These are phyloP conservation scores for Aspergillus affinis DNA, from an alignment of 495 filamentous ascomycete genomes.

Conservation along the genomic window DNA sequence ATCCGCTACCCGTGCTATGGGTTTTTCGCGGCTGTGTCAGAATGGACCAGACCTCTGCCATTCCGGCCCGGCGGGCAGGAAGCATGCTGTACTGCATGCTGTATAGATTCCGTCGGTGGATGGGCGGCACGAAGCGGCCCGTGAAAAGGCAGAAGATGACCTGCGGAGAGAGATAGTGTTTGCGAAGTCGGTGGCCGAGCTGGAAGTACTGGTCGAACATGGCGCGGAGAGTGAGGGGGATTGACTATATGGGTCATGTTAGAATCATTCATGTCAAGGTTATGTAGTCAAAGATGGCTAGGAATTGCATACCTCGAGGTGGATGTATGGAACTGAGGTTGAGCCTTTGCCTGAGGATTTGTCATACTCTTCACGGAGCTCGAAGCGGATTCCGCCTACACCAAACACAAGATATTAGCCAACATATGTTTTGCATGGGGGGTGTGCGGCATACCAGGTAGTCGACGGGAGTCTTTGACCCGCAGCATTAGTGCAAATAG, in stretches of 20 bases:
- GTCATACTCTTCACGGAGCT: slow-evolving; percentile 63
- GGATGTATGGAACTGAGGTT: slow-evolving; percentile 67
- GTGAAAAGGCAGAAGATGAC: slow-evolving; percentile 87
- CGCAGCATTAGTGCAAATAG: slow-evolving; percentile 96
- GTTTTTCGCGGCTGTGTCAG: slow-evolving; percentile 57
- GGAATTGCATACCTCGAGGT: slow-evolving; percentile 62
- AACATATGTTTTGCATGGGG: neutral
- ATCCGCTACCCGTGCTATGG: slow-evolving; percentile 25
- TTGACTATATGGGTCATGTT: slow-evolving; percentile 54
- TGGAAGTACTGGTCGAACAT: slow-evolving; percentile 99
- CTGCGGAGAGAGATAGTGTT: slow-evolving; percentile 87
- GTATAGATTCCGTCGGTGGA: slow-evolving; percentile 92
- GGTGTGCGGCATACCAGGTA: slow-evolving; percentile 64
- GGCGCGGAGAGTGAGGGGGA: slow-evolving; percentile 81
- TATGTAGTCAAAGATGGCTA: neutral
- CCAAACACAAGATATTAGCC: neutral
- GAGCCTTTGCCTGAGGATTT: slow-evolving; percentile 22
- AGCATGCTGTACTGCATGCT: slow-evolving; percentile 99
- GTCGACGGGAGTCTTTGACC: slow-evolving; percentile 84
- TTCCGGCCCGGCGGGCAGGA: slow-evolving; percentile 73
- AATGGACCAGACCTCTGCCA: slow-evolving; percentile 81
- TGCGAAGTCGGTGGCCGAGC: slow-evolving; percentile 84
- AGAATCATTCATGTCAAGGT: neutral
- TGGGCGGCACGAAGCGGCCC: slow-evolving; percentile 85
- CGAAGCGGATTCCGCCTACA: slow-evolving; percentile 83